Conservation (phyloP, 1,139 yeast species). For the Kodamaea fungicola region DNA sequence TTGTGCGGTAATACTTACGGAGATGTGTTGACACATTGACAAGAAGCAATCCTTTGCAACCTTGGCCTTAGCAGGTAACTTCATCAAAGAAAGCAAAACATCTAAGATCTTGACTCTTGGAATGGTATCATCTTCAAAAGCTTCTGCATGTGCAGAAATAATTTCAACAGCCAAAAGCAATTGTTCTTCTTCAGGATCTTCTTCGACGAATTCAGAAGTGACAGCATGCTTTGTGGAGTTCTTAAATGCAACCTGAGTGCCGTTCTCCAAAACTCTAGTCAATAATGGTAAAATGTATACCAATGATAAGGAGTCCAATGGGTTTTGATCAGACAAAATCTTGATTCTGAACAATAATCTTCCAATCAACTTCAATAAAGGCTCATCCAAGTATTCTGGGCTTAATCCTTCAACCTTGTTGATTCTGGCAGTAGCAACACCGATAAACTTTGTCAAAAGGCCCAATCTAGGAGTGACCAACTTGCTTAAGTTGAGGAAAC, state of each 20-base stretch:
- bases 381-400: constrained; percentile 45
- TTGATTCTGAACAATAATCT: constrained; percentile 74
- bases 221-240: constrained; percentile 47
- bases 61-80: constrained; percentile 74
- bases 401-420: constrained; percentile 39
- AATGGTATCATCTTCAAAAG: constrained; percentile 60
- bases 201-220: constrained; percentile 65
- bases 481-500: constrained; percentile 44
- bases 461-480: constrained; percentile 49
- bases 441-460: constrained; percentile 49
- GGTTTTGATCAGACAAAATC: constrained; percentile 67
- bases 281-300: constrained; percentile 75
- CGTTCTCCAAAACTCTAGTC: constrained; percentile 58
- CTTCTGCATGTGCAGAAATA: constrained; percentile 71
- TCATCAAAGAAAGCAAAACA: constrained; percentile 63
- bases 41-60: constrained; percentile 79
- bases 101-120: constrained; percentile 66
- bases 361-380: constrained; percentile 52
- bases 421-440: constrained; percentile 65
- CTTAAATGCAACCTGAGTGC: constrained; percentile 50
- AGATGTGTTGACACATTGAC: constrained; percentile 70
- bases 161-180: constrained; percentile 74
- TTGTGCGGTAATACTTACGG: constrained; percentile 50
- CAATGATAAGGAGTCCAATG: constrained; percentile 66
- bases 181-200: constrained; percentile 87